Evolutionary conservation across 768 basidiomycete species (phyloP).

Genomic region (Auriscalpium vulgare): DNA sequence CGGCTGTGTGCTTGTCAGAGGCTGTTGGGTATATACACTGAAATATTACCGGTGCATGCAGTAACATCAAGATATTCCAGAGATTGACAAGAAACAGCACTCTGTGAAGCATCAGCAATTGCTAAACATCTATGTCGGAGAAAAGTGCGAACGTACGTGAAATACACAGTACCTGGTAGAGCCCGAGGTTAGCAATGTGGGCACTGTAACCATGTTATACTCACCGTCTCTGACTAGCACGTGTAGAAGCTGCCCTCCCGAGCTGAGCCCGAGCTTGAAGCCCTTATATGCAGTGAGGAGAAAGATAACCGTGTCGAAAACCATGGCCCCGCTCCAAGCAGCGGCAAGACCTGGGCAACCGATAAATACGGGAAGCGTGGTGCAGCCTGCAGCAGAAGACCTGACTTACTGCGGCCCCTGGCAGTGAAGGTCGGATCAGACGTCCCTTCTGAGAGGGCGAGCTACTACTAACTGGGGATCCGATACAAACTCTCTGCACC

Average conservation of each 20-base stretch:
- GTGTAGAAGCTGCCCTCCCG: neutral
- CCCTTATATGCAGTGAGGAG: neutral
- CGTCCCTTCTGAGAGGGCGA: neutral
- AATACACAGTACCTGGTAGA: neutral
- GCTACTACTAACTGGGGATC: neutral
- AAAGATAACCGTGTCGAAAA: slow-evolving; percentile 1
- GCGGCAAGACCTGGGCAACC: neutral
- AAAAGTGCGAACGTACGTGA: neutral
- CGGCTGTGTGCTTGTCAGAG: neutral
- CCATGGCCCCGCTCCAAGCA: neutral
- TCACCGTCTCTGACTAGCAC: neutral
- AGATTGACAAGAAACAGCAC: neutral
- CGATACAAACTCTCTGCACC: neutral
- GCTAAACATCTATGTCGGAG: neutral
- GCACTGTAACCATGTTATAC: neutral
- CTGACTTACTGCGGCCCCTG: neutral
- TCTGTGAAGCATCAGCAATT: neutral
- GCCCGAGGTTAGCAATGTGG: neutral
- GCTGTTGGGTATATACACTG: neutral
- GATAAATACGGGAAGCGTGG: too few relatives aligned
- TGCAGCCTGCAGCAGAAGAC: too few relatives aligned
- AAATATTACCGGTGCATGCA: neutral
- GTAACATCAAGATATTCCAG: neutral
- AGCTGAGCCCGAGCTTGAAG: neutral
- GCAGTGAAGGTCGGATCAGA: neutral